phyloP scores from a whole-genome alignment of 805 yeast genomes.

The Wickerhamiella azymoides region DNA sequence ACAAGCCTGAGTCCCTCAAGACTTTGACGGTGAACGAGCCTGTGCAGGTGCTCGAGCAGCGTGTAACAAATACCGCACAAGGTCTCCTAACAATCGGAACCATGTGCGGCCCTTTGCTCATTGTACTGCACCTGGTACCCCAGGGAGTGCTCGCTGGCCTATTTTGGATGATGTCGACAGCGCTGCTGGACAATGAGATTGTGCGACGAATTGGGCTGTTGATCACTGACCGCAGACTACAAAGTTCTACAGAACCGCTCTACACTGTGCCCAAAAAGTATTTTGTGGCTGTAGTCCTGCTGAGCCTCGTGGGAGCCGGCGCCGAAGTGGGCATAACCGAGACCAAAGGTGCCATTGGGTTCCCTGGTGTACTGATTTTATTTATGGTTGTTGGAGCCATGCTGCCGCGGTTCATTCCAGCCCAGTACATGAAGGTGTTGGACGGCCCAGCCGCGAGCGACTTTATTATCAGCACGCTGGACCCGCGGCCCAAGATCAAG shows the following conservation, averaged over 20 bases:
- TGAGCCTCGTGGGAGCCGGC: constrained; percentile 55
- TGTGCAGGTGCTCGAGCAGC: constrained; percentile 66
- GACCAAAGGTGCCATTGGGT: constrained; percentile 86
- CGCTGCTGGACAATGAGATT: constrained; percentile 51
- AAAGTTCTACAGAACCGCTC: constrained; percentile 25
- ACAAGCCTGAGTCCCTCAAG: too few species aligned
- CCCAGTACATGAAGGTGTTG: constrained; percentile 43
- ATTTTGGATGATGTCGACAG: constrained; percentile 84
- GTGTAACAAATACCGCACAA: constrained; percentile 72
- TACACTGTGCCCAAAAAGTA: constrained; percentile 24
- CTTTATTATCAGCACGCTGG: constrained; percentile 29
- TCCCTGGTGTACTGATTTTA: constrained; percentile 66
- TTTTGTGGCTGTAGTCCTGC: constrained; percentile 38
- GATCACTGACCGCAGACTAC: constrained; percentile 40
- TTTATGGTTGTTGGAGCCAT: constrained; percentile 49
- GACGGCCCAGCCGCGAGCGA: constrained; percentile 43
- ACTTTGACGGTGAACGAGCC: too few species aligned
- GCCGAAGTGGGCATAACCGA: constrained; percentile 76
- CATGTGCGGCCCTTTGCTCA: constrained; percentile 78
- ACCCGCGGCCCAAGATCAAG: constrained; percentile 3
- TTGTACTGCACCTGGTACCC: constrained; percentile 72
- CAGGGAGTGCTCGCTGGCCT: constrained; percentile 88
- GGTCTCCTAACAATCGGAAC: constrained; percentile 73
- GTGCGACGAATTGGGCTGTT: constrained; percentile 48
- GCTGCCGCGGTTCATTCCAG: constrained; percentile 51